Evolutionary conservation across 73 alveolate species (phyloP).

Genomic region (Halteria grandinella): DNA sequence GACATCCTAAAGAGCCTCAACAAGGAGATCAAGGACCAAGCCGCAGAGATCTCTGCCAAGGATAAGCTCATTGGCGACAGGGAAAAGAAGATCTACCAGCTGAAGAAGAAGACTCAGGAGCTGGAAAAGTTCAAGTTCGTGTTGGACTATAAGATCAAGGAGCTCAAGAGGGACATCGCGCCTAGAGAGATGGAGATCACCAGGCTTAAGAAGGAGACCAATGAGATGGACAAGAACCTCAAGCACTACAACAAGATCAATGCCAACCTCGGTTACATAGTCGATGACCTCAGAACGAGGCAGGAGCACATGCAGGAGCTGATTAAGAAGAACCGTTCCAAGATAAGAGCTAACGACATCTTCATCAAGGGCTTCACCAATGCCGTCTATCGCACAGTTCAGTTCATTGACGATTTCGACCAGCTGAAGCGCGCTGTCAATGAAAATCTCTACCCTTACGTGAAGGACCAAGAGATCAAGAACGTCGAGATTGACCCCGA

Average conservation of each 20-base stretch:
- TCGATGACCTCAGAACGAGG: constrained; percentile 79
- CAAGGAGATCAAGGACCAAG: constrained; percentile 53
- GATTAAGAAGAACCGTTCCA: constrained; percentile 66
- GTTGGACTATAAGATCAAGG: constrained; percentile 93
- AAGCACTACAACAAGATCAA: constrained; percentile 79
- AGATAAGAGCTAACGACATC: constrained; percentile 69
- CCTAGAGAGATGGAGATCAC: constrained; percentile 93
- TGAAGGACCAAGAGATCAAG: constrained; percentile 73
- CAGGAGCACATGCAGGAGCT: constrained; percentile 83
- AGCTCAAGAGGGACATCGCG: constrained; percentile 92
- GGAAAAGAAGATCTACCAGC: constrained; percentile 88
- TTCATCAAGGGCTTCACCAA: constrained; percentile 79
- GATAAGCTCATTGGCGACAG: constrained; percentile 91
- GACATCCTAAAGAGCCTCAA: constrained; percentile 50
- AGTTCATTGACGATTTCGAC: constrained; percentile 68
- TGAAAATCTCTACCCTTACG: constrained; percentile 73
- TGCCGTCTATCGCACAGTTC: constrained; percentile 76
- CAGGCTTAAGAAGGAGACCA: constrained; percentile 75
- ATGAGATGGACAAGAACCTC: constrained; percentile 83
- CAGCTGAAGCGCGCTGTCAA: constrained; percentile 69
- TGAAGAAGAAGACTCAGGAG: constrained; percentile 94
- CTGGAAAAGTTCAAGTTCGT: constrained; percentile 95
- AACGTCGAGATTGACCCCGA: constrained; percentile 82
- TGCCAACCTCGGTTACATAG: constrained; percentile 86
- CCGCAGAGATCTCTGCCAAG: constrained; percentile 72